Evolutionary conservation across 2,329 filamentous ascomycete genomes (phyloP), one percentile per base, ranked within the genome.

Genomic region (Salinomyces thailandicus): DNA sequence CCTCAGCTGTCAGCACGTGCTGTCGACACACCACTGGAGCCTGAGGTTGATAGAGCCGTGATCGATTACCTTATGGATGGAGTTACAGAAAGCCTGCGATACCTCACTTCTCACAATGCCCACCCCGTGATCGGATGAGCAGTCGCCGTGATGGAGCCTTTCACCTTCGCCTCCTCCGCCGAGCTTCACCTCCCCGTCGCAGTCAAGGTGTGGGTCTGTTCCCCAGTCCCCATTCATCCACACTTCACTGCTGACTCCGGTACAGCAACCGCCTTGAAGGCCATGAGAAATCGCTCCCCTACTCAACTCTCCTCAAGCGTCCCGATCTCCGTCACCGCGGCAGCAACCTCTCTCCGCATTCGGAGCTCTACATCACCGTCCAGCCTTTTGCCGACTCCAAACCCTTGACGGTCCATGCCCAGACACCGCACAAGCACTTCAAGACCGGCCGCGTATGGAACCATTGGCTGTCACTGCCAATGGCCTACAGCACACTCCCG

Each of bases 131-230:
- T n/a, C n/a, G n/a, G n/a, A n/a, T n/a, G n/a, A n/a, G n/a, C n/a
- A n/a, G n/a, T n/a, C n/a, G n/a, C n/a, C n/a, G n/a, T n/a, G 2
- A 95, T 95, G 85, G 91, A 98, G 64, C 81, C 87, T 35, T 95
- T 94, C 63, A 93, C 87, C 18, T 96, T 96, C 67, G 87, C 85
- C 49, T 85, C 79, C 55, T 94, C 91, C 41, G 81, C 85, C 47
- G 78, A 84, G 60, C 71, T 96, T 50, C 73, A 85, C 50, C 75
- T 87, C 46, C 77, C 82, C 14, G 67, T 79, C 36, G 67, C 70
- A 50, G 64, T 79, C 44, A 75, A 73, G 61, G 74, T 80, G 76
- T 79, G 63, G 45, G 72, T 65, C 37, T 18, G 31, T 46, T 43
- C 38, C 30, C 32, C 31, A 35, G 15, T 31, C 12, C 9, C 28